Base-by-base conservation (phyloP, 768 basidiomycete genomes). In the Kwoniella dendrophila region DNA sequence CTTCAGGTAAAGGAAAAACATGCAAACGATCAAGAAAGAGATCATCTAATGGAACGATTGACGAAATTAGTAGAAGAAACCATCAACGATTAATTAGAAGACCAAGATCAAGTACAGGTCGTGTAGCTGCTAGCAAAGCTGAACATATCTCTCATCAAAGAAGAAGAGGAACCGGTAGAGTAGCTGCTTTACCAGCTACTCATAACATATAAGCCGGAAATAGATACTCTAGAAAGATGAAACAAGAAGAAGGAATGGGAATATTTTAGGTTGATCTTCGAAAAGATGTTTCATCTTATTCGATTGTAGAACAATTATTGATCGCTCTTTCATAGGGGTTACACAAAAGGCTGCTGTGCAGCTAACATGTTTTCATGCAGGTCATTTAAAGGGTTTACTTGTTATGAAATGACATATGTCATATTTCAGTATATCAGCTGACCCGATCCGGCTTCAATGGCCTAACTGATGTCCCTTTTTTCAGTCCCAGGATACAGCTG, bases 91-190 rank as follows among this genome's bases (percentile, higher is more conserved):
- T 62, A 27, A 38, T 62, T 2, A 20, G 53, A 24, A 54, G 60
- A 56, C 41, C 44, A 53, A 43, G 51, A 53, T 27, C 41, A 11
- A 43, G 32, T 18, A 47, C 44, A 11, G 55, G 55, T 34, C 22
- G 60, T 16, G 60, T 62, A 3, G 60, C 60, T 33, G 60, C 60
- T 24, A 48, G 34, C 22, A 62, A 62, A 52, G 60, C 60, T 36
- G 54, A 60, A 32, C 59, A 60, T 52, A 16, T 62, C 20, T 22
- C 29, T 12, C 53, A 40, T 27, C n/a, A 52, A 16, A 22, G n/a
- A 22, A 52, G 34, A 43, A 43, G 50, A 47, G 60, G 60, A 5
- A 43, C 43, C 26, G 55, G 55, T 33, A 27, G 53, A 49, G 60
- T 62, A 30, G 60, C 60, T 38, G 60, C 60, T 43, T 24, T 43